Base-by-base conservation (phyloP, 371 early-diverging fungal species). In the Mucor circinelloides region DNA sequence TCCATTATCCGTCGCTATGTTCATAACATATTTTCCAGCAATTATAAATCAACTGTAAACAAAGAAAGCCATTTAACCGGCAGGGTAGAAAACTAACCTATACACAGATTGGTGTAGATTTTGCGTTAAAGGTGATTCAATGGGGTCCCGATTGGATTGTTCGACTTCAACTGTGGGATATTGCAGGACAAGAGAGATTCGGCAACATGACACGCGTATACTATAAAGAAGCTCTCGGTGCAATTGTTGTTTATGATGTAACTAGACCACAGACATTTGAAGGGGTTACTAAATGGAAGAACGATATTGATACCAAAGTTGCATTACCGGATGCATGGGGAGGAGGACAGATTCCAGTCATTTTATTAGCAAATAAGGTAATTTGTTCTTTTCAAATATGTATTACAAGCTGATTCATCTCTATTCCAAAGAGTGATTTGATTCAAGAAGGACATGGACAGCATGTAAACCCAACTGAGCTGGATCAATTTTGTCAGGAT, bases 101-200 rank as follows among this genome's bases (percentile, higher is more conserved):
- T 28, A 5, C 56, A 21, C 66, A 89, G 88, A 89, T 89, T 75
- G 94, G 94, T 40, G 94, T 94, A 54, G 94, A 94, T 63, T 94
- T 94, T 78, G 92, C 92, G 31, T 83, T 92, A 54, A 94, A 94
- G 74, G 89, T 90, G 30, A 85, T 92, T 55, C 87, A 87, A 58
- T 87, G 85, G 86, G 82, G 79, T 46, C 75, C 79, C 23, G 78
- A 76, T 32, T 72, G 85, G 15, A 85, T 87, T 56, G 85, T 89
- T 52, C 78, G 87, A 66, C 82, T 89, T 64, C 93, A 94, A 67
- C 80, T 94, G 28, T 94, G 94, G 94, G 94, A 94, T 74, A 94
- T 91, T 74, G 93, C 93, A 12, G 94, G 94, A 25, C 8, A 94
- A 70, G 93, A 93, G 73, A 85, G 92, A 66, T 94, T 92, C 68